Base-by-base conservation (phyloP, 768 basidiomycete species). In the Leccinum subgranulosum region DNA sequence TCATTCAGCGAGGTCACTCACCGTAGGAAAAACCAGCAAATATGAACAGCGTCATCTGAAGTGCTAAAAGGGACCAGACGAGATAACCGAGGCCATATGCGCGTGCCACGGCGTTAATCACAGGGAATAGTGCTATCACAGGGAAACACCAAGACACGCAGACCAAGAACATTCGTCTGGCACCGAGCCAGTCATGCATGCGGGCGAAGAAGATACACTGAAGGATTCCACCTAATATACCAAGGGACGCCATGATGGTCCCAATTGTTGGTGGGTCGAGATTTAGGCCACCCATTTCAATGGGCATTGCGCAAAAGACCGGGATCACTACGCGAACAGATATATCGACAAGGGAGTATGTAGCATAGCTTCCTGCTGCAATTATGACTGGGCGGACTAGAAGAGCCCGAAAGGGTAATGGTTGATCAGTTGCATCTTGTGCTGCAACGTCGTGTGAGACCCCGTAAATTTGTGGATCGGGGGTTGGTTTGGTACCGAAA, bases 171-270 rank as follows among this genome's bases (percentile, higher is more conserved):
- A 82, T 70, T 14, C 62, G 75, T 71, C 83, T 87, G 39, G 85
- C 79, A 3, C 90, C 90, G 53, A 78, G 81, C 7, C 73, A 71
- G 41, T 82, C 77, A 53, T 85, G 76, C 21, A 86, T 71, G 33
- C 65, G 71, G 21, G 85, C 78, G 63, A 90, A 91, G 73, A 82
- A 82, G 52, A 84, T 73, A 15, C 83, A 74, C 68, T 88, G 85
- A 62, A 87, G 73, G 14, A 81, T 4, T 2, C 86, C 76, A 11
- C 64, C 58, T 0, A 54, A 51, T 17, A 72, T 48, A 3, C 75
- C 75, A 41, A 63, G 51, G 15, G 58, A 28, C 1, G 65, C 64
- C 25, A 75, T 45, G 21, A 66, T 59, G n/a, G 17, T 31, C 8
- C 75, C 75, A 25, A 76, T 77, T 9, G 58, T 21, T 3, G 68